Percentiles rank a stretch among this genome's conserved stretches.
These are phyloP conservation scores for Blechomonas ayalai DNA, from an alignment of 208 protist genomes.

Conservation along the genomic window DNA sequence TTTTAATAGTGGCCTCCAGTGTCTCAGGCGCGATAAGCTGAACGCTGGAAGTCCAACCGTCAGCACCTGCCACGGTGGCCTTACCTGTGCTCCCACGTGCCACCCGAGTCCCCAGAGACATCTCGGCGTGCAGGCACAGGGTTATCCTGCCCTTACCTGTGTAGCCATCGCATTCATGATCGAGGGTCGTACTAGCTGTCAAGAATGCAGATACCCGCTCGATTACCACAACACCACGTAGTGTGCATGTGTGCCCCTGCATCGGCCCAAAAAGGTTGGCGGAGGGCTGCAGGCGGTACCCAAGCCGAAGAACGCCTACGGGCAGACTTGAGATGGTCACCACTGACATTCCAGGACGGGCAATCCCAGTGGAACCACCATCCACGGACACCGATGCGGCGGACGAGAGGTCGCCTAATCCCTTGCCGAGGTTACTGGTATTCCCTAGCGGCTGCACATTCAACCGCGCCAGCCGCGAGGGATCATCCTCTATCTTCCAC, in stretches of 20 bases:
- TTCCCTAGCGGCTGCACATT: neutral
- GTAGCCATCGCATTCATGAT: slow-evolving; percentile 89
- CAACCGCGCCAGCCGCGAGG: neutral
- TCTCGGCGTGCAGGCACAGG: slow-evolving; percentile 68
- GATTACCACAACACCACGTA: slow-evolving; percentile 34
- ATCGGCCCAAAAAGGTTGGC: slow-evolving; percentile 62
- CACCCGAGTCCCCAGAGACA: neutral
- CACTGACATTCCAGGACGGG: slow-evolving; percentile 23
- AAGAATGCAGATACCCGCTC: slow-evolving; percentile 81
- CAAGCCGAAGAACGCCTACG: slow-evolving; percentile 44
- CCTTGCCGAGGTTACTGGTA: neutral
- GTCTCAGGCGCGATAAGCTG: slow-evolving; percentile 30
- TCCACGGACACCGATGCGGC: slow-evolving; percentile 4
- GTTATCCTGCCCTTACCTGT: slow-evolving; percentile 49
- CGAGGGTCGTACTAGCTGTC: slow-evolving; percentile 46
- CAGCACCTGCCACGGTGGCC: neutral
- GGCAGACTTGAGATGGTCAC: slow-evolving; percentile 42
- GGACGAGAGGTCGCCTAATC: slow-evolving; percentile 4
- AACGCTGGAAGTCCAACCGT: slow-evolving; percentile 30
- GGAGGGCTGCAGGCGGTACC: slow-evolving; percentile 72
- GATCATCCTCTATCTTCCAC: slow-evolving; percentile 41
- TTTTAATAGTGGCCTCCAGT: slow-evolving; percentile 56
- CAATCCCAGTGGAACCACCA: slow-evolving; percentile 1
- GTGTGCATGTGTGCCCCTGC: slow-evolving; percentile 37
- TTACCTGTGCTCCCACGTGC: neutral